Conservation (phyloP, 805 yeast species). For the Teunomyces barrocoloradensis region DNA sequence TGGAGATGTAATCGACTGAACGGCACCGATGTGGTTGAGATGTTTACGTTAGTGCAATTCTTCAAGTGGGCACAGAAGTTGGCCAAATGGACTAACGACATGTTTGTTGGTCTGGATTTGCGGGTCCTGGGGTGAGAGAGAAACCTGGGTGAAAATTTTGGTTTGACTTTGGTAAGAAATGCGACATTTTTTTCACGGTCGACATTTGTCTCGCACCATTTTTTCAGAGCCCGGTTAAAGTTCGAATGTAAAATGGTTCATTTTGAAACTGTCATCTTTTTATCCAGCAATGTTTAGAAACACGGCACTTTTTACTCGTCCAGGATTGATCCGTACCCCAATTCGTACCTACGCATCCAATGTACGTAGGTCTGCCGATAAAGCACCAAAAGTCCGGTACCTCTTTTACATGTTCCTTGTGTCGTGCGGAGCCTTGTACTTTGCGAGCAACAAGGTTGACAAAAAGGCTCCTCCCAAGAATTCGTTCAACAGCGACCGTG, state of each 20-base stretch:
- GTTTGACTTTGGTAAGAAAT: neutral
- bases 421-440: constrained; percentile 30
- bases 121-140: neutral
- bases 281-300: neutral
- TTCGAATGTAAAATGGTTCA: neutral
- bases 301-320: neutral
- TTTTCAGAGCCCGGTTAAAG: neutral
- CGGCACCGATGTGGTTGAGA: constrained; percentile 76
- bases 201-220: neutral
- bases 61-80: constrained; percentile 85
- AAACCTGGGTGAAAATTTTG: neutral
- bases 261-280: neutral
- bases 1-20: constrained; percentile 80
- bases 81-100: constrained; percentile 86
- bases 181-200: neutral
- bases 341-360: constrained; percentile 5
- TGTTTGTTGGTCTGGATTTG: constrained; percentile 19
- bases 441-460: constrained; percentile 28
- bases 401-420: constrained; percentile 33
- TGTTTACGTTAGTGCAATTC: constrained; percentile 75
- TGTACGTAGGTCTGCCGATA: neutral
- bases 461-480: constrained; percentile 32
- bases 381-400: constrained; percentile 34
- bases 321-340: constrained; percentile 3
- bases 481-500: constrained; percentile 44